Base-by-base conservation (phyloP, 2,329 filamentous ascomycete genomes). In the Cladobotryum mycophilum region DNA sequence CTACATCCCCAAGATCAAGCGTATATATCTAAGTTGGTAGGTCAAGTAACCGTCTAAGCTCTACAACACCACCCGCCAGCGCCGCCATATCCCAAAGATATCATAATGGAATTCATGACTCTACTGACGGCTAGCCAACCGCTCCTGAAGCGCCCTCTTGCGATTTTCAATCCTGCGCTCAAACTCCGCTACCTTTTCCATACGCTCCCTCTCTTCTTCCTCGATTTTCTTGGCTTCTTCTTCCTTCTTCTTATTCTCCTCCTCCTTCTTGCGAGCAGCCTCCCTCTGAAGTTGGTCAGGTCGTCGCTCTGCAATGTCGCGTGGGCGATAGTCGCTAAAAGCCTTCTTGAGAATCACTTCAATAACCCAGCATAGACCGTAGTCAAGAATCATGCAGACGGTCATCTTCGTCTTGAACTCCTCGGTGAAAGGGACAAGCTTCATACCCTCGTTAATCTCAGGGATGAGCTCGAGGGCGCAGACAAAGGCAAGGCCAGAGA, bases 401-500 rank as follows among this genome's bases (percentile, higher is more conserved):
- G 89, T 95, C 74, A 99, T 84, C 47, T 86, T 92, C 41, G 79
- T 66, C 76, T 95, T 96, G 80, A 99, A 99, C 61, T 95, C 89
- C 3, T 77, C 78, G 33, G 76, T 86, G 70, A 99, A 99, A 3
- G 89, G 89, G 4, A 99, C 93, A 1, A 99, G 83, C 64, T 87
- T 89, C 73, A 99, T 85, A 69, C 89, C 85, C 70, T 92, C 81
- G 71, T 97, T 99, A 69, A 99, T 84, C 66, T 97, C 93, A 2
- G 93, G 93, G 45, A 97, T 78, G 62, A 99, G 89, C 68, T 99
- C 93, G 1, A 92, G 95, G 6, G 91, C 92, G 72, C 92, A 96
- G 43, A 86, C 85, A 70, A 99, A 97, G 5, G 93, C 92, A 30
- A 99, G 88, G 40, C 78, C 89, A 0, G 89, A 89, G 14, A 96